These are phyloP conservation scores for Coniochaeta prunicola DNA, from an alignment of 2,329 filamentous ascomycete genomes.

Conservation along the genomic window DNA sequence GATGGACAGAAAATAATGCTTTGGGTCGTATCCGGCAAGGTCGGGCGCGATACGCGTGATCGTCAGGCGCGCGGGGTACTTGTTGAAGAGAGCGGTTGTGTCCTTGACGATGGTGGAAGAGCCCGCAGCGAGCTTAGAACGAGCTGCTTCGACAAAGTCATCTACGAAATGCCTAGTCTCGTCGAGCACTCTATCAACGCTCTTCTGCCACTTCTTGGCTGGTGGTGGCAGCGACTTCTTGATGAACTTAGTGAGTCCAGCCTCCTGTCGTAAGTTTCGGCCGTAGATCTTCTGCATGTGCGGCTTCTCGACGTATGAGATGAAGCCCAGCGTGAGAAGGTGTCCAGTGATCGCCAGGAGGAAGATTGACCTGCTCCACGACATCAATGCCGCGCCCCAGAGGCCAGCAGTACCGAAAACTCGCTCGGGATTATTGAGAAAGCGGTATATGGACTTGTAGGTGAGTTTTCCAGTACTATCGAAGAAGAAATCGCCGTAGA, in stretches of 20 bases:
- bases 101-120: slow-evolving; percentile 84
- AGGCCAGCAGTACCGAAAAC: slow-evolving; percentile 90
- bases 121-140: slow-evolving; percentile 78
- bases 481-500: slow-evolving; percentile 98
- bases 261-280: slow-evolving; percentile 71
- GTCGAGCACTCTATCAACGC: slow-evolving; percentile 79
- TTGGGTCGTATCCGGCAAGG: slow-evolving; percentile 69
- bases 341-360: slow-evolving; percentile 81
- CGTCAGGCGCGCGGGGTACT: slow-evolving; percentile 78
- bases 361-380: slow-evolving; percentile 81
- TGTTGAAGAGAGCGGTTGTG: slow-evolving; percentile 80
- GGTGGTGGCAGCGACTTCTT: slow-evolving; percentile 78
- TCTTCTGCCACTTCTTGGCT: slow-evolving; percentile 76
- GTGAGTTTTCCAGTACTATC: slow-evolving; percentile 82
- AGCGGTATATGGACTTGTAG: slow-evolving; percentile 96
- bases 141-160: slow-evolving; percentile 77
- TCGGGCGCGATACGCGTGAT: slow-evolving; percentile 75
- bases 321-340: slow-evolving; percentile 76
- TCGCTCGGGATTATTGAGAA: slow-evolving; percentile 94
- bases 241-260: slow-evolving; percentile 86
- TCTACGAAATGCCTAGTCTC: slow-evolving; percentile 86
- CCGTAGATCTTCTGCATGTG: slow-evolving; percentile 99
- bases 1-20: slow-evolving; percentile 71
- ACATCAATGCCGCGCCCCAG: slow-evolving; percentile 92
- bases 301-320: slow-evolving; percentile 88